A percentile compares a stretch with the other conserved stretches of the same genome.
phyloP scores from a whole-genome alignment of 441 rosid genomes.

The Monsonia emarginata region DNA sequence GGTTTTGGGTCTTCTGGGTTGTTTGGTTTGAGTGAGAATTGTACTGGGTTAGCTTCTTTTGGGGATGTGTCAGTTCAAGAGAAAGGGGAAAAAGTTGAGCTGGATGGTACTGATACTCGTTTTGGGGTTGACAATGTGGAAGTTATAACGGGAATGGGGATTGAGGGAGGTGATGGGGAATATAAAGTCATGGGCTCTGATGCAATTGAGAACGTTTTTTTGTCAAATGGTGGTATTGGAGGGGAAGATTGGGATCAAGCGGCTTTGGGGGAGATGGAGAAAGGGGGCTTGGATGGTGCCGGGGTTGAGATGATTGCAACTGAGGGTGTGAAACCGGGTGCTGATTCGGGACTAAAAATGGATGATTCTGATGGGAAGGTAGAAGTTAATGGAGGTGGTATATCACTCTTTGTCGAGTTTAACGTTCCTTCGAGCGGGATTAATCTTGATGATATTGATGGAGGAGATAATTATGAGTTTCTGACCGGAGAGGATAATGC shows the following conservation, averaged over 20 bases:
- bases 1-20: slow-evolving; percentile 16
- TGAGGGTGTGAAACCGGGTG: slow-evolving; percentile 23
- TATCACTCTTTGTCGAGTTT: slow-evolving; percentile 71
- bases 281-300: slow-evolving; percentile 1
- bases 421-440: slow-evolving; percentile 26
- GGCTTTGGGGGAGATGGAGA: slow-evolving; percentile 1
- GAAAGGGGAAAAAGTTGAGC: slow-evolving; percentile 15
- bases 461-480: slow-evolving; percentile 15
- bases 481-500: slow-evolving; percentile 16
- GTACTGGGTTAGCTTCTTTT: slow-evolving; percentile 22
- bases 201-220: slow-evolving; percentile 16
- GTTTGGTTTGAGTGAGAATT: slow-evolving; percentile 18
- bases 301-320: slow-evolving; percentile 11
- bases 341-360: slow-evolving; percentile 16
- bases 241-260: slow-evolving; percentile 7
- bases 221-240: slow-evolving; percentile 17
- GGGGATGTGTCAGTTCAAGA: slow-evolving; percentile 18
- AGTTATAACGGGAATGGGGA: not conserved
- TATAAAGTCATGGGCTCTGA: not conserved
- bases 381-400: slow-evolving; percentile 43
- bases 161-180: slow-evolving; percentile 12
- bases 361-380: slow-evolving; percentile 31
- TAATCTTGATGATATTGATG: slow-evolving; percentile 16
- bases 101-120: not conserved
- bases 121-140: slow-evolving; percentile 10